Conservation (phyloP, 306 rosid genomes). For the Cucumis melo region DNA sequence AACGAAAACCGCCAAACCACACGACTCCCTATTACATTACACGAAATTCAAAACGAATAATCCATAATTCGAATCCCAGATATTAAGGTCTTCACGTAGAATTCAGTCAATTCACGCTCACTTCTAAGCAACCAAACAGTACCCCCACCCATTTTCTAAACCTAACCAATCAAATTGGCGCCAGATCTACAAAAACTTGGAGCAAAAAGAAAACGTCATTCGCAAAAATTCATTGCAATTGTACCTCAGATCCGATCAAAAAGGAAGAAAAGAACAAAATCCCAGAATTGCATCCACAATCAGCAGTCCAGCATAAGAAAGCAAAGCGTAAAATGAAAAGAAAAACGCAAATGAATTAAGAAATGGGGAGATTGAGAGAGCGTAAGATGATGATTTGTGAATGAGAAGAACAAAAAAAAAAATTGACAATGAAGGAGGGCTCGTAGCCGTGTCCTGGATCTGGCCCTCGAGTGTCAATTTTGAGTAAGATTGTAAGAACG, state of each 20-base stretch:
- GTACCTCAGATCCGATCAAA: slow-evolving; percentile 38
- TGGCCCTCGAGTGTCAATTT: slow-evolving; percentile 1
- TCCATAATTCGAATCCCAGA: too few species aligned
- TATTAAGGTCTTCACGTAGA: too few species aligned
- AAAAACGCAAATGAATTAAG: not conserved
- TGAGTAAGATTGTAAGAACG: too few species aligned
- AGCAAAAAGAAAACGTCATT: not conserved
- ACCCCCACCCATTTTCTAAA: not conserved
- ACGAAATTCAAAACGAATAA: too few species aligned
- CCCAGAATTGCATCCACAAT: slow-evolving; percentile 18
- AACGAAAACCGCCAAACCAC: not conserved
- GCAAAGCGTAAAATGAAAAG: not conserved
- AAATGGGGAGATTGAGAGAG: not conserved
- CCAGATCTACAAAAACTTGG: slow-evolving; percentile 11
- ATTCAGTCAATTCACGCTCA: too few species aligned
- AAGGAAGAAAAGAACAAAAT: slow-evolving; percentile 8
- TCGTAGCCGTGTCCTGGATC: slow-evolving; percentile 13
- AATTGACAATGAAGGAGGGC: not conserved
- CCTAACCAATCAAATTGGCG: not conserved
- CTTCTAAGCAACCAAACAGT: too few species aligned
- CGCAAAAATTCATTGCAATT: not conserved
- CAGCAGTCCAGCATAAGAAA: not conserved
- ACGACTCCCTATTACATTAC: too few species aligned
- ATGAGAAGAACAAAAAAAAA: not conserved
- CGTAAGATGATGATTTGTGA: not conserved